A percentile compares a stretch with the other conserved stretches of the same genome.
Evolutionary conservation across 495 filamentous ascomycete genomes (phyloP).

Genomic region (Aspergillus sclerotioniger): DNA sequence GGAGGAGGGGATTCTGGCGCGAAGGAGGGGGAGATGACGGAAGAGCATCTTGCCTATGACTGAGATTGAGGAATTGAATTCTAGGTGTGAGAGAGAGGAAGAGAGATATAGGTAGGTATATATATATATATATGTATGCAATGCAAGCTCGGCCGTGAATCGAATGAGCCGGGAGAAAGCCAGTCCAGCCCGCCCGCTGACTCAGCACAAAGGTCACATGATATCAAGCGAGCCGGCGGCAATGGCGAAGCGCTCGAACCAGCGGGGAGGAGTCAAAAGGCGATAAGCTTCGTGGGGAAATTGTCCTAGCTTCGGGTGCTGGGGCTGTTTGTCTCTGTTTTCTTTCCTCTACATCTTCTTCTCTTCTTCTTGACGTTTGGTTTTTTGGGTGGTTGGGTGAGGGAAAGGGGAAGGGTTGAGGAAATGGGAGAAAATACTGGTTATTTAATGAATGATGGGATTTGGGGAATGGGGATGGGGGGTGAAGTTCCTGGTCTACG

Average conservation of each 20-base stretch:
- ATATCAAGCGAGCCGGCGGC: slow-evolving; percentile 29
- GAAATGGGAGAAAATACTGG: too few relatives aligned
- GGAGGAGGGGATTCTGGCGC: neutral
- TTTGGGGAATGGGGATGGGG: too few relatives aligned
- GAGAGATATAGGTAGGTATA: too few relatives aligned
- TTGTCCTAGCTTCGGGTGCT: slow-evolving; percentile 7
- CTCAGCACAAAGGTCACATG: slow-evolving; percentile 37
- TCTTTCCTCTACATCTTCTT: neutral
- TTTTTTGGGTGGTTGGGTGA: too few relatives aligned
- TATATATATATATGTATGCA: neutral
- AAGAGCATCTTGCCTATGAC: neutral
- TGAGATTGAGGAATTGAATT: neutral
- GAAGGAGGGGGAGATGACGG: neutral
- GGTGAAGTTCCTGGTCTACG: too few relatives aligned
- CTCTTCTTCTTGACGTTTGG: too few relatives aligned
- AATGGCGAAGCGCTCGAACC: slow-evolving; percentile 26
- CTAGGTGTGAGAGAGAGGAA: neutral
- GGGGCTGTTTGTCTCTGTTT: slow-evolving; percentile 9
- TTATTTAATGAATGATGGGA: too few relatives aligned
- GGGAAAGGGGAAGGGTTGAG: too few relatives aligned
- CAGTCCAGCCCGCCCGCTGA: slow-evolving; percentile 16
- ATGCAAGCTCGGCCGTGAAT: neutral
- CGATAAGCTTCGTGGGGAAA: slow-evolving; percentile 28
- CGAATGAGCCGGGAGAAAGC: neutral
- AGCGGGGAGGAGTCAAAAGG: slow-evolving; percentile 38